Conservation (phyloP, 192 early-diverging fungal species). For the Coemansia sp. region DNA sequence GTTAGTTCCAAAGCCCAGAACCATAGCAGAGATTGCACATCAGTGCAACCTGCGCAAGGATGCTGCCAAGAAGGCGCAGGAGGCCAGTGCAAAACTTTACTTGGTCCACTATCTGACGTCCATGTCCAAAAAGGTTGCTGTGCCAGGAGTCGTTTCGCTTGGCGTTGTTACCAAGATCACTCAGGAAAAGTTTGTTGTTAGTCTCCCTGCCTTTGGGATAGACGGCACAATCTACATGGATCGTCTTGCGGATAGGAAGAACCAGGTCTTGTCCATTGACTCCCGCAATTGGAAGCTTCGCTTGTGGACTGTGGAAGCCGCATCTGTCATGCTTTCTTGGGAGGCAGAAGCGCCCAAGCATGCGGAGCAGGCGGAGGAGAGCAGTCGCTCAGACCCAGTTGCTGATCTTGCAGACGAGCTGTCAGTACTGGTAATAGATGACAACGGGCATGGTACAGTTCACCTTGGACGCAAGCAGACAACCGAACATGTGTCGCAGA, state of each 20-base stretch:
- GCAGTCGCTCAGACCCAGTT: neutral
- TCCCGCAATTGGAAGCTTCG: slow-evolving; percentile 22
- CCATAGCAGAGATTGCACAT: slow-evolving; percentile 61
- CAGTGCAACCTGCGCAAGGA: slow-evolving; percentile 82
- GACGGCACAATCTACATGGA: slow-evolving; percentile 80
- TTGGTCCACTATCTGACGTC: slow-evolving; percentile 73
- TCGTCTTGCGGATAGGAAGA: slow-evolving; percentile 33
- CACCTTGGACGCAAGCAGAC: slow-evolving; percentile 13
- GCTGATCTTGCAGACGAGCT: slow-evolving; percentile 35
- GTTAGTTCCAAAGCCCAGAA: slow-evolving; percentile 20
- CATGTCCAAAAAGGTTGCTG: slow-evolving; percentile 66
- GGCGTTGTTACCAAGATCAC: slow-evolving; percentile 73
- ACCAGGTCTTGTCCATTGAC: slow-evolving; percentile 24
- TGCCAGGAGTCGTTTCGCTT: slow-evolving; percentile 22
- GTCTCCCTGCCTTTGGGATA: slow-evolving; percentile 84
- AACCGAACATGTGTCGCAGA: slow-evolving; percentile 42
- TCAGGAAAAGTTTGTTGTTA: slow-evolving; percentile 83
- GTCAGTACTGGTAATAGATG: slow-evolving; percentile 16
- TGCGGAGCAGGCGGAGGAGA: neutral
- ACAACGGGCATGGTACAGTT: slow-evolving; percentile 26
- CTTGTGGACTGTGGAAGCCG: slow-evolving; percentile 35
- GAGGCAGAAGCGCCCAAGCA: slow-evolving; percentile 1
- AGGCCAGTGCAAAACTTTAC: slow-evolving; percentile 87
- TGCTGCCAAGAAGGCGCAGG: slow-evolving; percentile 81
- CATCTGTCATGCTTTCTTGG: slow-evolving; percentile 29